Evolutionary conservation across 148 eudicot genomes (phyloP), one percentile per base, ranked within the genome.

Genomic region (Chenopodium suecicum): DNA sequence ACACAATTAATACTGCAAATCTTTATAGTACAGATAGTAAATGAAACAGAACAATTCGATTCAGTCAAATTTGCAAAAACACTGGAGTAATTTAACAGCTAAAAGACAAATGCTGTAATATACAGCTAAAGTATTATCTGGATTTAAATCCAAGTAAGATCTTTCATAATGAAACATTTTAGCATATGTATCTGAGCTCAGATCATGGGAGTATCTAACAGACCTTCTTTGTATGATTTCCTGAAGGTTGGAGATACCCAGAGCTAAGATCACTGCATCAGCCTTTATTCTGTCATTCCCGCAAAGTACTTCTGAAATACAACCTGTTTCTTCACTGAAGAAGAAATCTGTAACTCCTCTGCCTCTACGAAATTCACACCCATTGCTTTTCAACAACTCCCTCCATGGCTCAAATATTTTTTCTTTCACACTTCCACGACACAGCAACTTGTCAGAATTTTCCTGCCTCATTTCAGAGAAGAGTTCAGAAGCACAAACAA

Each of bases 201-300:
- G 23, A 65, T 9, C 1, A 81, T 2, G 31, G 37, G 75, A 79
- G 48, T 31, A 79, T 8, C 74, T 27, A 29, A 52, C 86, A 76
- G 25, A 90, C 97, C 94, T 93, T 69, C 75, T 86, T 60, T 78
- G 82, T 44, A 93, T 83, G 52, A 90, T 88, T 73, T 91, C 97
- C 80, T 93, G 97, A 78, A 93, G 77, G 48, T 86, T 80, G 64
- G 97, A 90, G 81, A 90, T 84, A 58, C 90, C 90, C 37, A 90
- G 89, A 79, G 94, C 94, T 62, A 93, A 80, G 79, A 93, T 88
- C 16, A 93, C 85, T 25, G 93, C 97, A 87, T 93, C 94, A 47
- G 92, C 91, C 87, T 90, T 90, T n/a, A 93, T 86, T 81, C 87
- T 91, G 84, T 90, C 94, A 85, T 93, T 93, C 62, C 89, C 97